A percentile compares a stretch with the other conserved stretches of the same genome.
Conservation (phyloP, 2,329 filamentous ascomycete species). For the Sclerotiophoma versabilis region DNA sequence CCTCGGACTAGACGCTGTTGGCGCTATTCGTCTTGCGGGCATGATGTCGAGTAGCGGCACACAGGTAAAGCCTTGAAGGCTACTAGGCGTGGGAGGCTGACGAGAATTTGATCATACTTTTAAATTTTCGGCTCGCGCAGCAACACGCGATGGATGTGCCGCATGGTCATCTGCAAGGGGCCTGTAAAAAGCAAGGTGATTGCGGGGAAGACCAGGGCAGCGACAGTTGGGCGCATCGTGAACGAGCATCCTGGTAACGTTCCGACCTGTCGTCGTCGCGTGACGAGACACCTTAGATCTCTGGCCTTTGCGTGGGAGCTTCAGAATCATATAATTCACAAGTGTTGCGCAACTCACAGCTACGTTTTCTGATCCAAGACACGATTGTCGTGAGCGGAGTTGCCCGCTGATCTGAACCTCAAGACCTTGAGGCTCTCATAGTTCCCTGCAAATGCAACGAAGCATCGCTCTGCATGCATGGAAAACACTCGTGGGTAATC, state of each 20-base stretch:
- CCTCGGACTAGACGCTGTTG: slow-evolving; percentile 47
- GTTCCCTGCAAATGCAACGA: slow-evolving; percentile 2
- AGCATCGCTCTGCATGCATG: slow-evolving; percentile 1
- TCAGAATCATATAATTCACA: slow-evolving; percentile 19
- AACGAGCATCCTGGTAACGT: slow-evolving; percentile 28
- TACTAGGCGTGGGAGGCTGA: slow-evolving; percentile 39
- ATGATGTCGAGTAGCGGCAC: slow-evolving; percentile 40
- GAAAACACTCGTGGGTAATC: slow-evolving; percentile 1
- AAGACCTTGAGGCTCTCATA: slow-evolving; percentile 30
- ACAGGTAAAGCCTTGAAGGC: slow-evolving; percentile 39
- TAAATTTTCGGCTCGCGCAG: slow-evolving; percentile 38
- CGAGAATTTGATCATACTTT: slow-evolving; percentile 30
- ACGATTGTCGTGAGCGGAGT: not conserved
- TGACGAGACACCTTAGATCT: slow-evolving; percentile 24
- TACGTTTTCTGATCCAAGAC: not conserved
- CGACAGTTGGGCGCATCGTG: slow-evolving; percentile 23
- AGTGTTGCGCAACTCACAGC: not conserved
- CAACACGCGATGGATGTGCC: slow-evolving; percentile 37
- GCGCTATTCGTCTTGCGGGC: slow-evolving; percentile 38
- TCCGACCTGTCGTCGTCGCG: slow-evolving; percentile 28
- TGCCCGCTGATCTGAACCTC: not conserved
- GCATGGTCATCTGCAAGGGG: slow-evolving; percentile 52
- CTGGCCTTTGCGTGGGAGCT: slow-evolving; percentile 22
- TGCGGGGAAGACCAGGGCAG: slow-evolving; percentile 48
- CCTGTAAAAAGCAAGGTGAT: slow-evolving; percentile 41